Evolutionary conservation across 2,329 filamentous ascomycete species (phyloP).

Genomic region (Colletotrichum sp.): DNA sequence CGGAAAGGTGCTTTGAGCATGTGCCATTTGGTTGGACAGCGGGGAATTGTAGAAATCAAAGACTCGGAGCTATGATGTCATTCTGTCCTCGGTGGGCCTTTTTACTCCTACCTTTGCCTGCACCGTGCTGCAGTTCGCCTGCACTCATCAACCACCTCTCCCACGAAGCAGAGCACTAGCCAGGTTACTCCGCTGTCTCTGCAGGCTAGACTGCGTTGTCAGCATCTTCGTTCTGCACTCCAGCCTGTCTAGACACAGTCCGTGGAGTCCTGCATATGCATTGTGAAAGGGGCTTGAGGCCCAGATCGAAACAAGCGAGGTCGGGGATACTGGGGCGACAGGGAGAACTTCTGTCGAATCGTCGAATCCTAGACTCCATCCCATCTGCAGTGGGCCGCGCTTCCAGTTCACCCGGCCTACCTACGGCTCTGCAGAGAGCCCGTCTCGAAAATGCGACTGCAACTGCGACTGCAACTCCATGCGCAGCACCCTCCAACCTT

Average conservation of each 20-base stretch:
- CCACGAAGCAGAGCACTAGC: neutral
- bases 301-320: constrained; percentile 13
- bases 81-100: neutral
- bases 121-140: neutral
- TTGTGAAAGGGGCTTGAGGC: constrained; percentile 14
- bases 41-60: neutral
- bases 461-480: neutral
- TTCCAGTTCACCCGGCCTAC: neutral
- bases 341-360: neutral
- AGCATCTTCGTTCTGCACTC: neutral
- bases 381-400: neutral
- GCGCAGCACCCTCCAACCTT: neutral
- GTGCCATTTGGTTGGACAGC: constrained; percentile 9
- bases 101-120: neutral
- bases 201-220: neutral
- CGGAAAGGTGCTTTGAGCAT: neutral
- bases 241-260: constrained; percentile 4
- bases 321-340: neutral
- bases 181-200: neutral
- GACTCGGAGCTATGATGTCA: constrained; percentile 13
- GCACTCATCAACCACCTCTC: neutral
- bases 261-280: constrained; percentile 16
- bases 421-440: neutral
- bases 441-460: neutral
- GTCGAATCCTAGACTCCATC: neutral